Evolutionary conservation across 805 yeast genomes (phyloP), one percentile per base, ranked within the genome.

Genomic region (Candida cerambycidarum): DNA sequence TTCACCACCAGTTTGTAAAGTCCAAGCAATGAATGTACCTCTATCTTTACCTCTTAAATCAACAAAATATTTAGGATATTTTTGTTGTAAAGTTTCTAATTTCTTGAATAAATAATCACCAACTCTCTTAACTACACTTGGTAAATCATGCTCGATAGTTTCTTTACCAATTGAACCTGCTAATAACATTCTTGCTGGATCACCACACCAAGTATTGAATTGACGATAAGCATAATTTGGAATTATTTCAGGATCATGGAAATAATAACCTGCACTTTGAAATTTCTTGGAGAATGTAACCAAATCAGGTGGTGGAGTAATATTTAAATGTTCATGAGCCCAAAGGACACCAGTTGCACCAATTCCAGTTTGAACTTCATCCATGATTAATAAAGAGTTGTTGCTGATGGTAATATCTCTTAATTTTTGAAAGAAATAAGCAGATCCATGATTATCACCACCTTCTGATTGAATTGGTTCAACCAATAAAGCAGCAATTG

Each of bases 131-230:
- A 84, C 78, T 50, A 77, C 71, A 27, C 68, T 63, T 37, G 79
- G 74, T 54, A 87, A 75, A 53, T 80, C 76, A 59, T 85, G 65
- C 53, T 79, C 78, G 38, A 69, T 65, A 38, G 85, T 70, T 69
- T 86, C 89, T 51, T 75, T 62, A 56, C 79, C 79, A 59, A 87
- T 84, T 51, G 87, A 80, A 57, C 84, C 82, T 43, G 90, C 85
- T 55, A 88, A 73, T 56, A 86, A 70, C 62, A 85, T 76, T 67
- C 83, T 80, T 46, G 89, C 83, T 62, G 95, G 90, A 69, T 86
- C 95, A 57, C 95, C 95, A 69, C 92, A 85, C 95, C 95, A 86
- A 45, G 95, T 86, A 80, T 86, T 86, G 78, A 86, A 86, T 74
- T 87, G 95, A 65, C 95, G 80, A 76, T 83, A 86, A n/a, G 95